These are phyloP conservation scores for Lecanicillium sp. DNA, from an alignment of 2,329 filamentous ascomycete species.

Conservation along the genomic window DNA sequence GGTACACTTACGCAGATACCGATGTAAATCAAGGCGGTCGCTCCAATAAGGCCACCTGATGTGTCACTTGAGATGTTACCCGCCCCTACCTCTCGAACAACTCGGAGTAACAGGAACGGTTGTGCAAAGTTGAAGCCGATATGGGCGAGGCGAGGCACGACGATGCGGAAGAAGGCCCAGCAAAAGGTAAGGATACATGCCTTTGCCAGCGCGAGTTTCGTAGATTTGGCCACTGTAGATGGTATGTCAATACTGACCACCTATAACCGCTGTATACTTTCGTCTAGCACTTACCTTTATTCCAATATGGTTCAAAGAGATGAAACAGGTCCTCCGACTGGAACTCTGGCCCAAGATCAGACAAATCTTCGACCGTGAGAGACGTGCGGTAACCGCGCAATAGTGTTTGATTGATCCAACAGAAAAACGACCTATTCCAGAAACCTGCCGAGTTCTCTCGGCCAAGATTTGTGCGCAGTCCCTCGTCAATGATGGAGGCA, in stretches of 20 bases:
- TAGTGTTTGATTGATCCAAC: conserved; percentile 3
- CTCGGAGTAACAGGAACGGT: conserved; percentile 1
- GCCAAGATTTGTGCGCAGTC: conserved; percentile 2
- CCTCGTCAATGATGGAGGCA: neutral
- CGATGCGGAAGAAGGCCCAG: neutral
- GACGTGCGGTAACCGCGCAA: conserved; percentile 1
- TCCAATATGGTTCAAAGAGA: neutral
- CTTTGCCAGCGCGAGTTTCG: neutral
- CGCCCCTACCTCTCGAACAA: neutral
- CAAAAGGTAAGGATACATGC: neutral
- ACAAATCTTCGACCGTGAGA: neutral
- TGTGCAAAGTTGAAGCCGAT: neutral
- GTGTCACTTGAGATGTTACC: neutral
- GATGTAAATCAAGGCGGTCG: neutral
- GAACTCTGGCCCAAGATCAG: conserved; percentile 3
- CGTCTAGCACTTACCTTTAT: neutral
- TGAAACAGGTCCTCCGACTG: neutral
- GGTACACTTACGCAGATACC: conserved; percentile 1
- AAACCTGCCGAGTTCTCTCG: conserved; percentile 14
- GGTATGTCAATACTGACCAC: too few relatives aligned
- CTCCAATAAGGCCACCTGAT: neutral
- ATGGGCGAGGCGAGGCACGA: neutral
- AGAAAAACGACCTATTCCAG: conserved; percentile 8
- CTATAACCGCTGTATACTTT: too few relatives aligned
- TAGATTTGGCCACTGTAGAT: neutral